phyloP scores from a whole-genome alignment of 2,329 filamentous ascomycete species.

The Neoascochyta sp. region DNA sequence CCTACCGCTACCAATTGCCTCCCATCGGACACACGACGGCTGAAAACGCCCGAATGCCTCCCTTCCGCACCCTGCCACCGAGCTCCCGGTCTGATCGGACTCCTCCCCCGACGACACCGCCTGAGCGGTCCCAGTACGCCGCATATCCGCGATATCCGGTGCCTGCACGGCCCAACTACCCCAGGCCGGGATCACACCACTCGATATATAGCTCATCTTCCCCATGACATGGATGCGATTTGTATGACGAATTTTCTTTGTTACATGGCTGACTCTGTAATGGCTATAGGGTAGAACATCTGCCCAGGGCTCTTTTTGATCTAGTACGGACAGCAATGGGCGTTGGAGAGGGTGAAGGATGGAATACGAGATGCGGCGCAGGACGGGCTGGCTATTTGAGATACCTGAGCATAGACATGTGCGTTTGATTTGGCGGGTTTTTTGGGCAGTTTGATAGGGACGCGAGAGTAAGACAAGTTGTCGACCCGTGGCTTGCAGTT shows the following conservation, averaged over 20 bases:
- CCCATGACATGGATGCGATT: conserved; percentile 18
- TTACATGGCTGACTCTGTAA: conserved; percentile 20
- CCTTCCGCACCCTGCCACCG: conserved; percentile 22
- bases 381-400: conserved; percentile 5
- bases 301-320: conserved; percentile 8
- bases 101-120: conserved; percentile 5
- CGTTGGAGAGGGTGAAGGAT: conserved; percentile 2
- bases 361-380: conserved; percentile 11
- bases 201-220: conserved; percentile 25
- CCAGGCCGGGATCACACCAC: conserved; percentile 17
- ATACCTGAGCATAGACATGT: conserved; percentile 18
- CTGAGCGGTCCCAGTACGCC: too few relatives aligned
- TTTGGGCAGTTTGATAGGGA: too few relatives aligned
- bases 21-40: conserved; percentile 14
- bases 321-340: conserved; percentile 1
- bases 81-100: conserved; percentile 18
- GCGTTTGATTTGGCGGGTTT: conserved; percentile 2
- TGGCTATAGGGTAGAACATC: conserved; percentile 17
- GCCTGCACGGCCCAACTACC: conserved; percentile 5
- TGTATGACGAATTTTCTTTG: conserved; percentile 12
- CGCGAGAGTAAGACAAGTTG: too few relatives aligned
- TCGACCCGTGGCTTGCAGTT: too few relatives aligned
- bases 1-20: conserved; percentile 29
- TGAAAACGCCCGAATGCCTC: conserved; percentile 12
- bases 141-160: too few relatives aligned